A percentile compares a stretch with the other conserved stretches of the same genome.
phyloP scores from a whole-genome alignment of 148 eudicot genomes.

The Fagopyrum tataricum region DNA sequence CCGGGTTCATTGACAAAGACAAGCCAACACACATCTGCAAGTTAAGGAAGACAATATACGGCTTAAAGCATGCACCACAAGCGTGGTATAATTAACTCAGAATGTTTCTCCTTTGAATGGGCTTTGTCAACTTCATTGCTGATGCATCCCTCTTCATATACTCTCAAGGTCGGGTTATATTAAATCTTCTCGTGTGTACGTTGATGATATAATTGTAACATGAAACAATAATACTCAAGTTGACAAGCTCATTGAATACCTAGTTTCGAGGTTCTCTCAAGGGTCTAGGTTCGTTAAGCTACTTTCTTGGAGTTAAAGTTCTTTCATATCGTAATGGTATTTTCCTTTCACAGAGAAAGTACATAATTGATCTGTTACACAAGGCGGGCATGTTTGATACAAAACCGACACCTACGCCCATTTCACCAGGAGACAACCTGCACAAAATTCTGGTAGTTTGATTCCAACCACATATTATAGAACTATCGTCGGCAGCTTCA shows the following conservation, averaged over 20 bases:
- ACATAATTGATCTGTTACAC: not conserved
- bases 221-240: not conserved
- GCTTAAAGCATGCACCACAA: not conserved
- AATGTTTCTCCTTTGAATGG: not conserved
- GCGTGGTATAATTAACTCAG: not conserved
- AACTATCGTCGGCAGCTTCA: not conserved
- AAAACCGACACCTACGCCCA: not conserved
- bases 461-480: not conserved
- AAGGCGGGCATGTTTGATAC: not conserved
- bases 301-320: not conserved
- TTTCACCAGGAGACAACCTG: not conserved
- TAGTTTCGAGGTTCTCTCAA: not conserved
- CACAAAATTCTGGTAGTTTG: not conserved
- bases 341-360: not conserved
- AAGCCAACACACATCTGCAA: not conserved
- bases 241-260: no score
- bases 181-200: not conserved
- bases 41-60: not conserved
- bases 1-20: not conserved
- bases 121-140: not conserved
- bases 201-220: not conserved
- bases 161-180: not conserved
- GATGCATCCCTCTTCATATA: not conserved
- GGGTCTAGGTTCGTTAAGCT: not conserved
- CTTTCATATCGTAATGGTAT: not conserved